Conservation (phyloP, 2,329 filamentous ascomycete species). For the Neonectria sp. region DNA sequence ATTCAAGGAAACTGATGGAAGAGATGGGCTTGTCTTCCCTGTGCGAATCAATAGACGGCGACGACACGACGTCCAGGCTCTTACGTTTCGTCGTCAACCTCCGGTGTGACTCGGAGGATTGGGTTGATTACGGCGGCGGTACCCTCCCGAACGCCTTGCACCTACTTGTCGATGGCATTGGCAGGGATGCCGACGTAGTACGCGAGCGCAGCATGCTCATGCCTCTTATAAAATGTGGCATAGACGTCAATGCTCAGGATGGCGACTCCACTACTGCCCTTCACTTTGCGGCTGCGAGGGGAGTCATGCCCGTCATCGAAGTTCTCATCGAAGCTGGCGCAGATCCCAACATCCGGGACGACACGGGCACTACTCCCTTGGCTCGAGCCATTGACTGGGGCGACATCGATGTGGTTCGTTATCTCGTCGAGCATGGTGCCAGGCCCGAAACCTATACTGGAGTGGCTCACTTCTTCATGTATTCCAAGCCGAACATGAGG, state of each 20-base stretch:
- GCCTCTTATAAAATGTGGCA: conserved; percentile 32
- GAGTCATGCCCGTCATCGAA: conserved; percentile 7
- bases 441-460: conserved; percentile 24
- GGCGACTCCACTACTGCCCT: conserved; percentile 29
- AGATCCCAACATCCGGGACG: conserved; percentile 32
- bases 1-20: conserved; percentile 36
- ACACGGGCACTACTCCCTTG: conserved; percentile 27
- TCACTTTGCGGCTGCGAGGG: conserved; percentile 22
- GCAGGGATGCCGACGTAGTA: neutral
- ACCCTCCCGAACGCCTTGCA: conserved; percentile 32
- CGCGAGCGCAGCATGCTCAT: conserved; percentile 18
- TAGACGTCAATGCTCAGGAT: conserved; percentile 39
- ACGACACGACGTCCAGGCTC: conserved; percentile 19
- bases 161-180: conserved; percentile 19
- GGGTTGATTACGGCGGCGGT: neutral
- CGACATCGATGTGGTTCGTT: conserved; percentile 10
- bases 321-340: conserved; percentile 39
- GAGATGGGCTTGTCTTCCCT: conserved; percentile 19
- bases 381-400: conserved; percentile 13
- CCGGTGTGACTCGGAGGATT: conserved; percentile 11
- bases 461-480: neutral
- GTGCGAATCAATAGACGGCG: neutral
- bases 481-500: neutral
- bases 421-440: conserved; percentile 35
- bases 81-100: conserved; percentile 36